Percentiles rank a stretch among this genome's conserved stretches.
These are phyloP conservation scores for Oryza glaberrima DNA, from an alignment of 176 grass and related monocot species.

Conservation along the genomic window DNA sequence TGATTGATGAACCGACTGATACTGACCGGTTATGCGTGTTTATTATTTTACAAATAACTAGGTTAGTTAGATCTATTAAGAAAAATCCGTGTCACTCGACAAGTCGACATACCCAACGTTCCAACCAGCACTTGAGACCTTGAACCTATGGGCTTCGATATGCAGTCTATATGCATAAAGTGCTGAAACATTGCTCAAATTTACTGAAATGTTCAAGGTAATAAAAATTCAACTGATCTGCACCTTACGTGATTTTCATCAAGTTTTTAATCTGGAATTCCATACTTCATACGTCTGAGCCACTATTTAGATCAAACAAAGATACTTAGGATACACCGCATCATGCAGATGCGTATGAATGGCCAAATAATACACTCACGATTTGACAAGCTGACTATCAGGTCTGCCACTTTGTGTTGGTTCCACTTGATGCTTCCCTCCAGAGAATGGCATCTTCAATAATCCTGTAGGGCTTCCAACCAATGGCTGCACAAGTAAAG, in stretches of 20 bases:
- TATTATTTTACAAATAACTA: not conserved
- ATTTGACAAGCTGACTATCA: constrained; percentile 49
- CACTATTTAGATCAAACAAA: not conserved
- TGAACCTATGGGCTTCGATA: constrained; percentile 13
- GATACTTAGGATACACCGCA: not conserved
- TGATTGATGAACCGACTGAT: not conserved
- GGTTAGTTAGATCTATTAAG: constrained; percentile 13
- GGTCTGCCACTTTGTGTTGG: constrained; percentile 13
- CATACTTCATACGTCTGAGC: constrained; percentile 1
- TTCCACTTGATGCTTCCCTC: constrained; percentile 38
- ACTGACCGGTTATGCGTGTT: constrained; percentile 12
- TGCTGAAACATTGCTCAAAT: not conserved
- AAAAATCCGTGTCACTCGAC: not conserved
- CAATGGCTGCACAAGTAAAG: constrained; percentile 30
- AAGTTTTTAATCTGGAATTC: constrained; percentile 24
- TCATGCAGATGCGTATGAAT: constrained; percentile 13
- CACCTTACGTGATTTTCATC: constrained; percentile 10
- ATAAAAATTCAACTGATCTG: constrained; percentile 11
- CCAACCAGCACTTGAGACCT: not conserved
- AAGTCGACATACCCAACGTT: not conserved
- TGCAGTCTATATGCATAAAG: not conserved
- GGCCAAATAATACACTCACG: constrained; percentile 43
- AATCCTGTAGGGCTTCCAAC: constrained; percentile 40
- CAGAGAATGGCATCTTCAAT: constrained; percentile 32
- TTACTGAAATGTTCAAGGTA: constrained; percentile 17